These are phyloP conservation scores for Monilinia polystroma DNA, from an alignment of 2,329 filamentous ascomycete genomes.

Conservation along the genomic window DNA sequence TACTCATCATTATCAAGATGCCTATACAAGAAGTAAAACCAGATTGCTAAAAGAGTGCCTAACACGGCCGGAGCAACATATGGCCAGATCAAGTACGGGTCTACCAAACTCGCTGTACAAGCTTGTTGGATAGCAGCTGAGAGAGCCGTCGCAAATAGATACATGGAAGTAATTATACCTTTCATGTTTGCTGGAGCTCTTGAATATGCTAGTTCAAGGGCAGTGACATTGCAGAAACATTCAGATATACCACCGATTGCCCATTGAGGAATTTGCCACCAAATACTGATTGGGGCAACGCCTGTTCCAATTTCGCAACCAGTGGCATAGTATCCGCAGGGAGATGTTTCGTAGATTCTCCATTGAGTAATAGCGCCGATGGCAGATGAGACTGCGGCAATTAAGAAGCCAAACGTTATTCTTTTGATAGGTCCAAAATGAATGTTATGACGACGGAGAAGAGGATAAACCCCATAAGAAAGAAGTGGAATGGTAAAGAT, in stretches of 20 bases:
- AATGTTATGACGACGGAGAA: conserved; percentile 61
- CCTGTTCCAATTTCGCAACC: conserved; percentile 29
- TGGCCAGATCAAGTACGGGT: conserved; percentile 69
- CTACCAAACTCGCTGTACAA: conserved; percentile 41
- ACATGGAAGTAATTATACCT: conserved; percentile 66
- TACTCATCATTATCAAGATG: conserved; percentile 61
- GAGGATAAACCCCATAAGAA: conserved; percentile 66
- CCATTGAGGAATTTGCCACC: conserved; percentile 44
- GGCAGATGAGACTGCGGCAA: conserved; percentile 60
- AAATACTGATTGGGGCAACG: conserved; percentile 32
- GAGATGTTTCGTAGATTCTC: conserved; percentile 61
- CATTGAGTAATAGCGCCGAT: conserved; percentile 56
- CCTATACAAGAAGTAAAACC: conserved; percentile 68
- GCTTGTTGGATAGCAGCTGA: conserved; percentile 28
- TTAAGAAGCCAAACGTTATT: conserved; percentile 67
- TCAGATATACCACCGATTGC: conserved; percentile 53
- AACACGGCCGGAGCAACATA: conserved; percentile 64
- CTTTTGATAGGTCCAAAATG: conserved; percentile 72
- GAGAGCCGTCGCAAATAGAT: conserved; percentile 68
- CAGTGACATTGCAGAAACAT: conserved; percentile 58
- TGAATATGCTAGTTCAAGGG: conserved; percentile 73
- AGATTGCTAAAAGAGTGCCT: conserved; percentile 57
- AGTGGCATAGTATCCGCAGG: conserved; percentile 51
- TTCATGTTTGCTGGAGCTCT: conserved; percentile 79
- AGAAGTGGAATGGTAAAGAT: conserved; percentile 72